These are phyloP conservation scores for Colletotrichum theobromicola DNA, from an alignment of 2,329 filamentous ascomycete species.

Conservation along the genomic window DNA sequence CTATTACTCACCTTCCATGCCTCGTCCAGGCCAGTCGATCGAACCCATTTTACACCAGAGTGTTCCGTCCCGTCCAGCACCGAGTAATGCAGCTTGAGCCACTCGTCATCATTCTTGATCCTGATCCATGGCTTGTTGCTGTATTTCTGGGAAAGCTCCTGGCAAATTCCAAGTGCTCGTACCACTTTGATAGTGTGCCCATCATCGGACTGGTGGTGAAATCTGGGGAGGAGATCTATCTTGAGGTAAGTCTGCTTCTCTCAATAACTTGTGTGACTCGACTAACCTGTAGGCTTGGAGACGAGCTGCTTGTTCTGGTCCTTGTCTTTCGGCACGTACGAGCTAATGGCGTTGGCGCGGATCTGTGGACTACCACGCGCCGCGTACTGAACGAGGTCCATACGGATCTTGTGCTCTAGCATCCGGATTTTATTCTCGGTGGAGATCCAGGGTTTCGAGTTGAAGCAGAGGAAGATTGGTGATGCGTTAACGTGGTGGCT, in stretches of 20 bases:
- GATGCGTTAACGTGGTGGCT: slow-evolving; percentile 78
- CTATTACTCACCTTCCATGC: slow-evolving; percentile 60
- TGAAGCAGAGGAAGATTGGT: slow-evolving; percentile 77
- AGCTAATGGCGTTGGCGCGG: slow-evolving; percentile 59
- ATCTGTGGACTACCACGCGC: slow-evolving; percentile 69
- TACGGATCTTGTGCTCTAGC: slow-evolving; percentile 81
- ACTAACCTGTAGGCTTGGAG: slow-evolving; percentile 48
- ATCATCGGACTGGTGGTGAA: slow-evolving; percentile 67
- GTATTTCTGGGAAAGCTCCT: slow-evolving; percentile 54
- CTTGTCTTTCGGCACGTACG: slow-evolving; percentile 60
- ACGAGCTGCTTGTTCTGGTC: slow-evolving; percentile 40
- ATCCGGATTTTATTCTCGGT: slow-evolving; percentile 68
- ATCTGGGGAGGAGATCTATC: slow-evolving; percentile 48
- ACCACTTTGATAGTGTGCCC: slow-evolving; percentile 82
- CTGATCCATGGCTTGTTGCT: slow-evolving; percentile 51
- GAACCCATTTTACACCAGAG: slow-evolving; percentile 58
- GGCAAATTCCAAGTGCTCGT: slow-evolving; percentile 70
- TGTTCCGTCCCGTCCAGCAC: slow-evolving; percentile 65
- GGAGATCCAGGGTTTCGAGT: slow-evolving; percentile 65
- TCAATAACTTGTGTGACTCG: not conserved
- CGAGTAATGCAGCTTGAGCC: slow-evolving; percentile 66
- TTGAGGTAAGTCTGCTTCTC: not conserved
- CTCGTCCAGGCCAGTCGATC: slow-evolving; percentile 66
- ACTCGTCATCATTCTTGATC: slow-evolving; percentile 61
- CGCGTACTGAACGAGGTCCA: slow-evolving; percentile 77